Base-by-base conservation (phyloP, 768 basidiomycete species). In the Phylloporus rhodoxanthus region DNA sequence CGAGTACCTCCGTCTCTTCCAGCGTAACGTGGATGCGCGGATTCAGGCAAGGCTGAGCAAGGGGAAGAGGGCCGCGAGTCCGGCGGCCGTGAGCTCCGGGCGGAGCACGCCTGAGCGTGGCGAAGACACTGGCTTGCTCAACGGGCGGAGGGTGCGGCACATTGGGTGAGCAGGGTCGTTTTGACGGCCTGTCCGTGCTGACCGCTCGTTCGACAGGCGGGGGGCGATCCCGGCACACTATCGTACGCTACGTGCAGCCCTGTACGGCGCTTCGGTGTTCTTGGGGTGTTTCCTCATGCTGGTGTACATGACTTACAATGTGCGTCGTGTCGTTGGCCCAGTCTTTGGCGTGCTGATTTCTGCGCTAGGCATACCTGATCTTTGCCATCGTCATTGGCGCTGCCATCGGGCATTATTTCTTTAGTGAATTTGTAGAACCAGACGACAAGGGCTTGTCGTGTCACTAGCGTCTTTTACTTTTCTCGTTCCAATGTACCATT, bases 251-350 rank as follows among this genome's bases (percentile, higher is more conserved):
- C 76, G 89, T 21, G 85, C 90, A 6, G 57, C 64, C 2, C 63
- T 91, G 32, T 95, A 94, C 58, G 90, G 84, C n/a, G 67, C 74
- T 4, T 80, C 80, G 3, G 81, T 91, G 19, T 84, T 85, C 66
- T 66, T 91, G 51, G 88, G 88, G 30, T 88, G 87, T 75, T 90
- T 91, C 78, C 79, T 91, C 63, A 96, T 96, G 92, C 73, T 96
- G 50, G 83, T 95, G 34, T 93, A 91, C 69, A 95, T 96, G 92
- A 95, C 92, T 5, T 96, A 94, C 71, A 96, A 96, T 57, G 90
- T 91, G 51, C 61, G 87, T 71, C 20, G 15, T 25, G 7, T 34
- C 17, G 11, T 50, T 38, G 8, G 2, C 9, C 33, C 17, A 14
- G 34, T n/a, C 34, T 8, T 33, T 33, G 41, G 34, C 8, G 15